Evolutionary conservation across 2,329 filamentous ascomycete genomes (phyloP).

Genomic region (Calonectria ilicicola): DNA sequence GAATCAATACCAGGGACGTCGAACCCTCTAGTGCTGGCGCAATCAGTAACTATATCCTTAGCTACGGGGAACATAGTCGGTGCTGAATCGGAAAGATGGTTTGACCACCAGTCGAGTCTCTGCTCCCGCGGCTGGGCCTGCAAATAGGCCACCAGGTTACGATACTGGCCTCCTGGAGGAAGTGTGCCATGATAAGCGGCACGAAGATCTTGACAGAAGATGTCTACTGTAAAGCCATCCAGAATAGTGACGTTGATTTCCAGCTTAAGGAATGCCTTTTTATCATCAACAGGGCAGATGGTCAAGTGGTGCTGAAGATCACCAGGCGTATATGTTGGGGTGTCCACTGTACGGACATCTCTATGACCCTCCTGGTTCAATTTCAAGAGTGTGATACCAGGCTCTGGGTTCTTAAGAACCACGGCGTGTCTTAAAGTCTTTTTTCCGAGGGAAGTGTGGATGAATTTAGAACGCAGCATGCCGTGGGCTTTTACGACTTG

Average conservation of each 20-base stretch:
- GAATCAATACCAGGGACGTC: neutral
- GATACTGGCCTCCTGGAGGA: neutral
- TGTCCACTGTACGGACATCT: neutral
- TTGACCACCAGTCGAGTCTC: neutral
- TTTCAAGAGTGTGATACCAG: neutral
- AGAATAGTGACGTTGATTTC: constrained; percentile 49
- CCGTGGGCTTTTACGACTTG: constrained; percentile 9
- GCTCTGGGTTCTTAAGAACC: constrained; percentile 8
- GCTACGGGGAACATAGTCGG: neutral
- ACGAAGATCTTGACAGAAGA: constrained; percentile 44
- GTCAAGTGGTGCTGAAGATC: constrained; percentile 26
- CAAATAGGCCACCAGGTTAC: constrained; percentile 9
- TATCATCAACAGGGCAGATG: constrained; percentile 21
- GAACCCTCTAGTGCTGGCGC: neutral
- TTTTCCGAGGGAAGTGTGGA: constrained; percentile 11
- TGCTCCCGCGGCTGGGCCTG: neutral
- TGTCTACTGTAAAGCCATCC: constrained; percentile 43
- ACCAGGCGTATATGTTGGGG: neutral
- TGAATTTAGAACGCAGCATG: constrained; percentile 17
- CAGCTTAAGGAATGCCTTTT: constrained; percentile 28
- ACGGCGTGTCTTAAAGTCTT: constrained; percentile 14
- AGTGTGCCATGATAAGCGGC: constrained; percentile 38
- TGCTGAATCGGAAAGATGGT: neutral
- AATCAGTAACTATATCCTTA: neutral
- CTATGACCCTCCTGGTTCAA: neutral